A percentile compares a stretch with the other conserved stretches of the same genome.
Evolutionary conservation across 108 stramenopile genomes (phyloP).

Genomic region (Nitzschia palea): DNA sequence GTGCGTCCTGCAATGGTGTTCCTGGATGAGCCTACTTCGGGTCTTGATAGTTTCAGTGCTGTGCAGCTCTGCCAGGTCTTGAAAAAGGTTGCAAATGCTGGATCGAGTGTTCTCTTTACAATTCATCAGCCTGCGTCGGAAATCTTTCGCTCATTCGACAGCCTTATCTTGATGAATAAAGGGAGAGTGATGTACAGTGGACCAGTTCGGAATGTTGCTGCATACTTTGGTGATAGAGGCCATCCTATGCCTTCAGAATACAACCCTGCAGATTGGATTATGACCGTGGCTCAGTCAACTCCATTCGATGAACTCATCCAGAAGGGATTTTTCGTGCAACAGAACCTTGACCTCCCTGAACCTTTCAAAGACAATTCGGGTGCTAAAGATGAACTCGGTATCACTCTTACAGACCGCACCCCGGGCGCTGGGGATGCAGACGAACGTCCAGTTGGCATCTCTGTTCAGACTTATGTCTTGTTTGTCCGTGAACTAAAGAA

Average conservation of each 20-base stretch:
- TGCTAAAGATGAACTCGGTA: conserved; percentile 39
- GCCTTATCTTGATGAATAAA: conserved; percentile 71
- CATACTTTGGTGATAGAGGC: conserved; percentile 46
- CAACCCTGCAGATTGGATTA: conserved; percentile 84
- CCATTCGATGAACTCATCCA: conserved; percentile 40
- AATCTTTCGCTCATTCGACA: conserved; percentile 81
- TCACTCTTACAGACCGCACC: conserved; percentile 18
- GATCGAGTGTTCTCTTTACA: conserved; percentile 82
- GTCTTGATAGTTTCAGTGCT: conserved; percentile 77
- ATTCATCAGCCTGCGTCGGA: conserved; percentile 91
- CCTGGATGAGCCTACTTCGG: conserved; percentile 37
- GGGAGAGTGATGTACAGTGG: conserved; percentile 79
- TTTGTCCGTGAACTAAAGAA: conserved; percentile 58
- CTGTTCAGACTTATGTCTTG: conserved; percentile 49
- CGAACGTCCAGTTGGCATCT: conserved; percentile 39
- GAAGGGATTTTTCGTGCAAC: conserved; percentile 53
- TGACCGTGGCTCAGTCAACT: conserved; percentile 60
- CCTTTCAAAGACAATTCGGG: conserved; percentile 33
- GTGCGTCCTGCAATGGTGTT: conserved; percentile 68
- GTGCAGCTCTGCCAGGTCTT: conserved; percentile 75
- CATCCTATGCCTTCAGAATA: conserved; percentile 68
- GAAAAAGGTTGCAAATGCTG: conserved; percentile 78
- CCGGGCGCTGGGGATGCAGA: neutral
- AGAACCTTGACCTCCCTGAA: conserved; percentile 39
- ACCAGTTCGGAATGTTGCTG: conserved; percentile 40